Evolutionary conservation across 2,329 filamentous ascomycete genomes (phyloP).

Genomic region (Penicillium crustosum): DNA sequence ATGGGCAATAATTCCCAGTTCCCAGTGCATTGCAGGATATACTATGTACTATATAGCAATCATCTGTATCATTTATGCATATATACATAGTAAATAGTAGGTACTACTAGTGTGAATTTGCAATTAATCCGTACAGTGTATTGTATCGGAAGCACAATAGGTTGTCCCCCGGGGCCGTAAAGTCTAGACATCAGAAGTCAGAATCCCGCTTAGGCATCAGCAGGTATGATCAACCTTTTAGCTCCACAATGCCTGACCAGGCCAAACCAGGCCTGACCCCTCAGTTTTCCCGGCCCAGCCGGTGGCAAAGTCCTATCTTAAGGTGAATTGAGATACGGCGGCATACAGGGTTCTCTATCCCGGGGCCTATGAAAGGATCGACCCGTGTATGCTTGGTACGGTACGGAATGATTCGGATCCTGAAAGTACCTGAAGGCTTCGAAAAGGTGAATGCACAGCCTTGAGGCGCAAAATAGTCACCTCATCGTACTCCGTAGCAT

Average conservation of each 20-base stretch:
- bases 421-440: constrained; percentile 6
- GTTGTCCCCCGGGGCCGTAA: neutral
- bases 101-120: too few relatives aligned
- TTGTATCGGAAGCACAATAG: neutral
- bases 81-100: too few relatives aligned
- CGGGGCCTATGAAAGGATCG: constrained; percentile 22
- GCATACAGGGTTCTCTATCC: constrained; percentile 21
- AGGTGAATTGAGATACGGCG: constrained; percentile 20
- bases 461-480: neutral
- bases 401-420: constrained; percentile 26
- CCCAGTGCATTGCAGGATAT: neutral
- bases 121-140: neutral
- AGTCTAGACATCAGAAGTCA: constrained; percentile 2
- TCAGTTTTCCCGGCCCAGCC: constrained; percentile 21
- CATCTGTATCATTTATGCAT: too few relatives aligned
- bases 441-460: constrained; percentile 1
- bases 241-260: constrained; percentile 4
- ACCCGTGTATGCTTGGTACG: constrained; percentile 9
- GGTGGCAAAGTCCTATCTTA: constrained; percentile 10
- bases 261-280: constrained; percentile 1
- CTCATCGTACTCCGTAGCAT: neutral
- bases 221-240: constrained; percentile 5
- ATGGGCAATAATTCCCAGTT: neutral
- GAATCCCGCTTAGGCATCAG: constrained; percentile 6
- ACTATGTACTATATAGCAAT: neutral